Conservation (phyloP, 2,329 filamentous ascomycete species). For the Exophiala spinifera region DNA sequence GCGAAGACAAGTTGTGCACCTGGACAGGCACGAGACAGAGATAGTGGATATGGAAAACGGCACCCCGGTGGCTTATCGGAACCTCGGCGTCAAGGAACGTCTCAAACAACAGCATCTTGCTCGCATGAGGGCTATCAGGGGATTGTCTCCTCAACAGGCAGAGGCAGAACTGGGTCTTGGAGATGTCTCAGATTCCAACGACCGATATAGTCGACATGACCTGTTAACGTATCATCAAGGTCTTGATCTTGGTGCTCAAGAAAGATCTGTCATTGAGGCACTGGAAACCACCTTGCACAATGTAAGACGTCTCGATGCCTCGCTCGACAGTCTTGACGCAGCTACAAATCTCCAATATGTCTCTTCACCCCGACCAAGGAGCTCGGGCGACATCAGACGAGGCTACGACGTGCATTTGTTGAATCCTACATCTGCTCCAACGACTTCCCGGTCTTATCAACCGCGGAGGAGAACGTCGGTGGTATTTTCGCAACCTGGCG, state of each 20-base stretch:
- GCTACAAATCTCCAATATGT: conserved; percentile 19
- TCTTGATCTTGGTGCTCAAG: conserved; percentile 25
- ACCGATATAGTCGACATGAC: conserved; percentile 13
- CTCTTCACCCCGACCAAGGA: conserved; percentile 19
- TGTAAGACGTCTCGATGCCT: conserved; percentile 11
- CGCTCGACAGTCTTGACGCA: conserved; percentile 15
- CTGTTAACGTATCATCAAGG: conserved; percentile 20
- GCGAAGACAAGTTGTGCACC: conserved; percentile 42
- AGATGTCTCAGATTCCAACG: conserved; percentile 7
- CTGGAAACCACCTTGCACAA: conserved; percentile 26
- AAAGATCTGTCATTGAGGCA: conserved; percentile 26
- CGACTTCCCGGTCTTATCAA: conserved; percentile 25
- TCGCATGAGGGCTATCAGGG: conserved; percentile 21
- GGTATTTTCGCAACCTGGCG: conserved; percentile 38
- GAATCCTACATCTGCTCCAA: conserved; percentile 3
- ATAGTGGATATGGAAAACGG: conserved; percentile 27
- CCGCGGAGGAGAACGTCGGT: conserved; percentile 41
- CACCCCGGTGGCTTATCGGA: conserved; percentile 25
- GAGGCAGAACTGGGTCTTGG: conserved; percentile 10
- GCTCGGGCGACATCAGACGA: conserved; percentile 3
- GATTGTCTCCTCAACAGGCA: conserved; percentile 5
- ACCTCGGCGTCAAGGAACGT: conserved; percentile 25
- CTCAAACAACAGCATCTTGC: conserved; percentile 27
- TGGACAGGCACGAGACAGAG: conserved; percentile 27
- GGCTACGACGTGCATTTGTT: conserved; percentile 17